A percentile compares a stretch with the other conserved stretches of the same genome.
Conservation (phyloP, 805 yeast species). For the Huiozyma sinensis region DNA sequence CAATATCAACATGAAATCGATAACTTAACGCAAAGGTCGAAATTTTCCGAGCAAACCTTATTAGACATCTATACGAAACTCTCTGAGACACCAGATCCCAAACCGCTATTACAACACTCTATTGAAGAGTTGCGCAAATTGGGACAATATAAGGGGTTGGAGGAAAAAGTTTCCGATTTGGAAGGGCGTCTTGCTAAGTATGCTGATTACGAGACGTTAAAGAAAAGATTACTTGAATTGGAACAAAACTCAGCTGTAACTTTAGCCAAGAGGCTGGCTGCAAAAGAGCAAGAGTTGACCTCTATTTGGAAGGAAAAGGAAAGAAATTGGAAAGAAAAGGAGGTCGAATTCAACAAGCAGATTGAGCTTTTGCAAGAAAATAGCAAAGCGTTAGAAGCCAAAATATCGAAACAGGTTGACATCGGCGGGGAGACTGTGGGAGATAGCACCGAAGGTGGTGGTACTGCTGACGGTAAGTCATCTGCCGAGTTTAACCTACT, state of each 20-base stretch:
- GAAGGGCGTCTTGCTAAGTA: conserved; percentile 49
- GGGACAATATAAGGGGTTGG: conserved; percentile 41
- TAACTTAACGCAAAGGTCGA: conserved; percentile 63
- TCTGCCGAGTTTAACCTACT: conserved; percentile 47
- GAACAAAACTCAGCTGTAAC: conserved; percentile 54
- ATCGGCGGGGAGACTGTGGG: conserved; percentile 24
- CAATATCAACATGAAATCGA: conserved; percentile 86
- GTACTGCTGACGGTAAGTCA: conserved; percentile 13
- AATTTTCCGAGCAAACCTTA: conserved; percentile 61
- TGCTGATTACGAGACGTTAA: conserved; percentile 73
- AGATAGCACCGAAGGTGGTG: conserved; percentile 20
- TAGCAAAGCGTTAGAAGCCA: conserved; percentile 57
- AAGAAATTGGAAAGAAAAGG: conserved; percentile 52
- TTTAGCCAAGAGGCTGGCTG: conserved; percentile 42
- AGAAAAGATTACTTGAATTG: conserved; percentile 45
- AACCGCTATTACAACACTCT: conserved; percentile 63
- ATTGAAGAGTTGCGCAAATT: conserved; percentile 49
- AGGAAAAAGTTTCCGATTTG: conserved; percentile 39
- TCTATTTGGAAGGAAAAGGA: conserved; percentile 66
- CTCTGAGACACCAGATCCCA: conserved; percentile 91
- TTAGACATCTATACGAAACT: conserved; percentile 63
- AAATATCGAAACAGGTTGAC: conserved; percentile 47
- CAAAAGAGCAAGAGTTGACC: conserved; percentile 65
- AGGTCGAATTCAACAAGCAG: conserved; percentile 41
- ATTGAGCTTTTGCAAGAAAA: conserved; percentile 41